Percentiles rank a stretch among this genome's conserved stretches.
Evolutionary conservation across 805 yeast species (phyloP).

Genomic region (Millerozyma miso): DNA sequence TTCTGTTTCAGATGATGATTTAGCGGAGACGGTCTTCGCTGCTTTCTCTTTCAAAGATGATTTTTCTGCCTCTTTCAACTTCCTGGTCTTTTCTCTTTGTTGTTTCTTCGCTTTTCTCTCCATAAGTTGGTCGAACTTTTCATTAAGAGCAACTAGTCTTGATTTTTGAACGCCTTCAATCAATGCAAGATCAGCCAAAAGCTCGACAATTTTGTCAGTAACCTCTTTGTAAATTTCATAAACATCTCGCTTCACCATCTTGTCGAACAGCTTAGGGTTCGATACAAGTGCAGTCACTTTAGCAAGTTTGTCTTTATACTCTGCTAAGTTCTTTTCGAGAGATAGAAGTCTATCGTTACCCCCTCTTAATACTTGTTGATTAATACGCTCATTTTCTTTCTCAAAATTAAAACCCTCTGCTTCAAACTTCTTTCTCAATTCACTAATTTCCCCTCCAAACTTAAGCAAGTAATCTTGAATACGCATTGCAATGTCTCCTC

Average conservation of each 20-base stretch:
- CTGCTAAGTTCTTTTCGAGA: slow-evolving; percentile 23
- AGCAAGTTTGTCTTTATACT: slow-evolving; percentile 25
- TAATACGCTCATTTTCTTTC: slow-evolving; percentile 45
- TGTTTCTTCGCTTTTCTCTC: slow-evolving; percentile 31
- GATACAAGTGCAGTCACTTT: slow-evolving; percentile 21
- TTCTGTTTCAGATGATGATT: slow-evolving; percentile 17
- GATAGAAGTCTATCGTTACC: slow-evolving; percentile 20
- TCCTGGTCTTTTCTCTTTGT: slow-evolving; percentile 27
- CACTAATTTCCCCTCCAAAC: slow-evolving; percentile 43
- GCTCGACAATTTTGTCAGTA: slow-evolving; percentile 20
- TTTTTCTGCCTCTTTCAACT: slow-evolving; percentile 19
- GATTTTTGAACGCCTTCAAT: slow-evolving; percentile 28
- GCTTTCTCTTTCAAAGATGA: slow-evolving; percentile 10
- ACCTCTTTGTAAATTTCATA: slow-evolving; percentile 23
- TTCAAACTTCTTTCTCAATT: slow-evolving; percentile 40
- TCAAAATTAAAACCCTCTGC: slow-evolving; percentile 48
- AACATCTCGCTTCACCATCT: slow-evolving; percentile 19
- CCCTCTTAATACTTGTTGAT: slow-evolving; percentile 17
- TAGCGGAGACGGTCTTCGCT: slow-evolving; percentile 6
- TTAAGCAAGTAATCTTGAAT: slow-evolving; percentile 43
- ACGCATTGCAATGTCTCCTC: slow-evolving; percentile 35
- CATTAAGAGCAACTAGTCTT: slow-evolving; percentile 22
- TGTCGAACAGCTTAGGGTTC: slow-evolving; percentile 17
- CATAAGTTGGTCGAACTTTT: slow-evolving; percentile 23
- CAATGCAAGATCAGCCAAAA: slow-evolving; percentile 25